A percentile compares a stretch with the other conserved stretches of the same genome.
phyloP scores from a whole-genome alignment of 208 protist species.

The Leishmania mexicana region DNA sequence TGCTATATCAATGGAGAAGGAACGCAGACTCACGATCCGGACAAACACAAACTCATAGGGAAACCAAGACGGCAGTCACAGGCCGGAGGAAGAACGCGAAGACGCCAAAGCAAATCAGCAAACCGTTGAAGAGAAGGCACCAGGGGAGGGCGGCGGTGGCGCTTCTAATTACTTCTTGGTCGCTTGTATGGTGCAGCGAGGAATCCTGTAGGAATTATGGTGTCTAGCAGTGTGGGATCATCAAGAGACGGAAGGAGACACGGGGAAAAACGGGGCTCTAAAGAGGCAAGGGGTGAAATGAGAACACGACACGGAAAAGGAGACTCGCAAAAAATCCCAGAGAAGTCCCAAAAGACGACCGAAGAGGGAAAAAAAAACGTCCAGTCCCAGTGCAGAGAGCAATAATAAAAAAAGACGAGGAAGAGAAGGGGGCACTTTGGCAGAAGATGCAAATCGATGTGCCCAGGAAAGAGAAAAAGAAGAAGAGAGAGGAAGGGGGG shows the following conservation, averaged over 20 bases:
- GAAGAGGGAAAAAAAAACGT: neutral
- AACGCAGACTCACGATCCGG: neutral
- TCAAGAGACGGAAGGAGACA: neutral
- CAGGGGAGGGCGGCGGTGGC: neutral
- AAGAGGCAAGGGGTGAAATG: neutral
- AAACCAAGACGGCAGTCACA: constrained; percentile 1
- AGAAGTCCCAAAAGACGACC: neutral
- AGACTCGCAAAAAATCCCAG: neutral
- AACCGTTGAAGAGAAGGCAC: neutral
- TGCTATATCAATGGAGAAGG: neutral
- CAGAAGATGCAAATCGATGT: neutral
- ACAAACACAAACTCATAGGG: neutral
- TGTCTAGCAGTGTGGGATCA: neutral
- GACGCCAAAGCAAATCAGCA: neutral
- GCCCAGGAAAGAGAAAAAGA: neutral
- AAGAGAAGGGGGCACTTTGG: neutral
- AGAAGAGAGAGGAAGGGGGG: neutral
- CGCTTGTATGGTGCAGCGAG: neutral
- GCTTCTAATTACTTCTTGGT: neutral
- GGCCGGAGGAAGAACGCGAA: constrained; percentile 8
- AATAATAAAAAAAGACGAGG: neutral
- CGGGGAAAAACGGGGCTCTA: neutral
- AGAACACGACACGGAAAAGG: neutral
- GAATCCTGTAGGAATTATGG: neutral
- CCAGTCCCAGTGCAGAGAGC: neutral